phyloP scores from a whole-genome alignment of 495 filamentous ascomycete species.

The Oleoguttula mirabilis region DNA sequence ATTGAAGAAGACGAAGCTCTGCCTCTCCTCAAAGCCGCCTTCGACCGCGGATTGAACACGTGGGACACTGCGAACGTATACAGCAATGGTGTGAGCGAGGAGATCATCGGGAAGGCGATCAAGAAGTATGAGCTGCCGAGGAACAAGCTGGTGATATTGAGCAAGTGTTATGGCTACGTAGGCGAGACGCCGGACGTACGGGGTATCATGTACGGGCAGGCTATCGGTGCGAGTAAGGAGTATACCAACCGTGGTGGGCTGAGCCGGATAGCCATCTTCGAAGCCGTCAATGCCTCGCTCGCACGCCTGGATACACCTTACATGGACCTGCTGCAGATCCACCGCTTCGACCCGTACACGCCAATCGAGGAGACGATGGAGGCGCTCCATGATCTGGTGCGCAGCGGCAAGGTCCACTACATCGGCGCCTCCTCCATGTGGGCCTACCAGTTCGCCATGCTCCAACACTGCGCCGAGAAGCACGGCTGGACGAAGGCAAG shows the following conservation, averaged over 20 bases:
- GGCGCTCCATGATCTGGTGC: conserved; percentile 32
- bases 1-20: conserved; percentile 32
- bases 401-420: conserved; percentile 30
- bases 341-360: conserved; percentile 48
- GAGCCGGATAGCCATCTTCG: conserved; percentile 42
- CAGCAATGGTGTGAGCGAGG: conserved; percentile 34
- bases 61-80: conserved; percentile 39
- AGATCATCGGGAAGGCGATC: conserved; percentile 39
- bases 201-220: conserved; percentile 25
- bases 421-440: conserved; percentile 32
- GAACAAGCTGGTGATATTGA: conserved; percentile 36
- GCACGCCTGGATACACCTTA: conserved; percentile 52
- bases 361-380: conserved; percentile 62
- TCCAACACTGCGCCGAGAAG: conserved; percentile 31
- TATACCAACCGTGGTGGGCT: conserved; percentile 35
- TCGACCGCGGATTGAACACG: conserved; percentile 30
- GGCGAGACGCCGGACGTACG: conserved; percentile 26
- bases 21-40: conserved; percentile 37
- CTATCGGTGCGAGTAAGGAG: conserved; percentile 30
- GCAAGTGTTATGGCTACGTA: conserved; percentile 33
- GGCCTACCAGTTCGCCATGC: conserved; percentile 28
- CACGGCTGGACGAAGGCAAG: too few relatives aligned
- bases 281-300: conserved; percentile 57
- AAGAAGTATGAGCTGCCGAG: conserved; percentile 37
- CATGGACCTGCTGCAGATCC: conserved; percentile 66